Conservation (phyloP, 1,139 yeast species). For the Magnusiomyces tetraspermus region DNA sequence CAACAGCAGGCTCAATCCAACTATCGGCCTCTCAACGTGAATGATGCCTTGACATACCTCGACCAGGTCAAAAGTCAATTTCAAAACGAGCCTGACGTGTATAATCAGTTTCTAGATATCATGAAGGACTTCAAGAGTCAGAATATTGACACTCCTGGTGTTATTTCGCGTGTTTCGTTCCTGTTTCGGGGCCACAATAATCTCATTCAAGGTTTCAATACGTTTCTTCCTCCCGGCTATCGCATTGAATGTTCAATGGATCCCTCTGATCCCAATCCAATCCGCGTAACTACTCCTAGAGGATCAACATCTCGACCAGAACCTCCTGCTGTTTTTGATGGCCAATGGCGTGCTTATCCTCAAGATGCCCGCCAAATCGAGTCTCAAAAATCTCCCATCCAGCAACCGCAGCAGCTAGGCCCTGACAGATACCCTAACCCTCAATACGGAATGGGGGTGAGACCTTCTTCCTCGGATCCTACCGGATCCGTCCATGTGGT, state of each 20-base stretch:
- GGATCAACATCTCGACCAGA: slow-evolving; percentile 70
- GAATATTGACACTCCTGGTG: slow-evolving; percentile 95
- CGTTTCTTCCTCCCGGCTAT: slow-evolving; percentile 97
- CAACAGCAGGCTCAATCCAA: slow-evolving; percentile 21
- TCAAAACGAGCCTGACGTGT: slow-evolving; percentile 86
- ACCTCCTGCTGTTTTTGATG: slow-evolving; percentile 13
- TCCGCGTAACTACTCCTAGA: slow-evolving; percentile 89
- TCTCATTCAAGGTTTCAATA: slow-evolving; percentile 91
- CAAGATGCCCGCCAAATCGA: slow-evolving; percentile 11
- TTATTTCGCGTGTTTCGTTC: slow-evolving; percentile 85
- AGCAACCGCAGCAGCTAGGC: slow-evolving; percentile 13
- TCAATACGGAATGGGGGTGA: not conserved
- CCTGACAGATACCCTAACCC: slow-evolving; percentile 11
- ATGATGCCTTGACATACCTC: slow-evolving; percentile 88
- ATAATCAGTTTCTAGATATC: slow-evolving; percentile 89
- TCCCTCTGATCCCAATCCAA: slow-evolving; percentile 86
- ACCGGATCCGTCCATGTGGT: too few species aligned
- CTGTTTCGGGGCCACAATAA: slow-evolving; percentile 88
- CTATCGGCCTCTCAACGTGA: slow-evolving; percentile 87
- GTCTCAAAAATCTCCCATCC: slow-evolving; percentile 9
- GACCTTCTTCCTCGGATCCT: not conserved
- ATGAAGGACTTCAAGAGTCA: slow-evolving; percentile 98
- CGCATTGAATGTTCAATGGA: slow-evolving; percentile 85
- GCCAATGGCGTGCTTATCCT: slow-evolving; percentile 13
- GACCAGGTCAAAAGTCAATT: slow-evolving; percentile 95